Conservation (phyloP, 202 grass and related monocot species). For the Zoysia matrella region DNA sequence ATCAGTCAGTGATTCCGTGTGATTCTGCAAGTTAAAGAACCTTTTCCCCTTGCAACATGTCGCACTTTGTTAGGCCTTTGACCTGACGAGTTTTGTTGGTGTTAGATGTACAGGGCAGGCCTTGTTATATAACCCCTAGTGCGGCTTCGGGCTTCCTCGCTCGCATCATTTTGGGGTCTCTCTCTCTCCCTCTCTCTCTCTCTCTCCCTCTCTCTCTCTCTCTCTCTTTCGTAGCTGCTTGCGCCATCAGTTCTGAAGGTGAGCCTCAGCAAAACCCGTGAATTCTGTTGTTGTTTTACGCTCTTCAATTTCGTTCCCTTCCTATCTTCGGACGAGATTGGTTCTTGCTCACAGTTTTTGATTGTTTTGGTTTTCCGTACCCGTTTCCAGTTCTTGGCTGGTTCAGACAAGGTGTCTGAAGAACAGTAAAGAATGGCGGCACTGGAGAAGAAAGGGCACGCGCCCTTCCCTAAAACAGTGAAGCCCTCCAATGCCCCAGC, state of each 20-base stretch:
- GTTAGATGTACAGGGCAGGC: slow-evolving; percentile 46
- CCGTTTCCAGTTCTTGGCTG: slow-evolving; percentile 40
- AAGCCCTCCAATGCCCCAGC: slow-evolving; percentile 41
- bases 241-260: slow-evolving; percentile 28
- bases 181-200: neutral
- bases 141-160: slow-evolving; percentile 21
- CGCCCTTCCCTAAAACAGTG: slow-evolving; percentile 47
- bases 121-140: slow-evolving; percentile 55
- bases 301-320: neutral
- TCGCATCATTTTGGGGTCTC: no score
- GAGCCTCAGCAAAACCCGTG: no score
- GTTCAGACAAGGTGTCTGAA: slow-evolving; percentile 9
- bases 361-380: slow-evolving; percentile 26
- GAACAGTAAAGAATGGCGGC: slow-evolving; percentile 47
- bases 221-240: slow-evolving; percentile 7
- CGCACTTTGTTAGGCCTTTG: slow-evolving; percentile 40
- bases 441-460: slow-evolving; percentile 56
- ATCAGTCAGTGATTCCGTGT: neutral
- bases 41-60: slow-evolving; percentile 42
- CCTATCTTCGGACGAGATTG: slow-evolving; percentile 25
- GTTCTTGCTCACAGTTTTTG: slow-evolving; percentile 18
- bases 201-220: neutral
- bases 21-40: slow-evolving; percentile 29
- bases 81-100: slow-evolving; percentile 43
- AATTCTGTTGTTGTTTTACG: slow-evolving; percentile 31